Percentiles rank a stretch among this genome's conserved stretches.
phyloP scores from a whole-genome alignment of 768 basidiomycete genomes.

The Lentinula detonsa region DNA sequence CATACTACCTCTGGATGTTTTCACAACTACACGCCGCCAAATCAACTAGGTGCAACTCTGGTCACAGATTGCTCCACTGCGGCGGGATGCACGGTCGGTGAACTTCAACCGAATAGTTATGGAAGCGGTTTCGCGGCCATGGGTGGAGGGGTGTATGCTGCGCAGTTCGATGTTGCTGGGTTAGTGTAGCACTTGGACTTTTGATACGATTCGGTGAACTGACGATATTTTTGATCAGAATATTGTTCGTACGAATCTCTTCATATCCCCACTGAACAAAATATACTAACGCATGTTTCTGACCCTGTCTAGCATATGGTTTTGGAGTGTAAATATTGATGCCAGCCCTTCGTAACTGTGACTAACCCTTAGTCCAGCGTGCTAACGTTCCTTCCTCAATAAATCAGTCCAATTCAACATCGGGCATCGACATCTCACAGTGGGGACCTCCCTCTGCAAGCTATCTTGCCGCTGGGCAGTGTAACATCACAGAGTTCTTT shows the following conservation, averaged over 20 bases:
- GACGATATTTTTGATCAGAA: background rate
- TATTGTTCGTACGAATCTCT: conserved; percentile 18
- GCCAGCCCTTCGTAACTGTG: background rate
- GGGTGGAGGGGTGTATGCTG: conserved; percentile 74
- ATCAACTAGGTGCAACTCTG: conserved; percentile 43
- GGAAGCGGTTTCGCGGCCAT: conserved; percentile 60
- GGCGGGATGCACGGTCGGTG: conserved; percentile 61
- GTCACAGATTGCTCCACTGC: conserved; percentile 52
- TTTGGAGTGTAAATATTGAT: conserved; percentile 33
- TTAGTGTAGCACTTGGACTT: conserved; percentile 6
- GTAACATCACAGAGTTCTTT: conserved; percentile 37
- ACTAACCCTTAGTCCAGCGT: conserved; percentile 23
- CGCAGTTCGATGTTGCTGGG: conserved; percentile 56
- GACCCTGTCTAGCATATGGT: conserved; percentile 31
- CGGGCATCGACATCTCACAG: conserved; percentile 27
- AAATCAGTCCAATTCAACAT: conserved; percentile 19
- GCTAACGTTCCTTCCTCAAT: conserved; percentile 31
- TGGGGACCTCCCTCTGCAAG: conserved; percentile 39
- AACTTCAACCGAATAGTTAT: conserved; percentile 55
- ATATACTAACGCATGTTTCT: background rate
- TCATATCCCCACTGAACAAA: background rate
- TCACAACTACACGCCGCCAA: conserved; percentile 14
- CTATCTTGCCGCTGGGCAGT: conserved; percentile 27
- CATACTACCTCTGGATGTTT: conserved; percentile 54
- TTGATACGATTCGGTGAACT: background rate